A percentile compares a stretch with the other conserved stretches of the same genome.
These are phyloP conservation scores for Thinopyrum elongatum DNA, from an alignment of 176 grass and related monocot genomes.

Conservation along the genomic window DNA sequence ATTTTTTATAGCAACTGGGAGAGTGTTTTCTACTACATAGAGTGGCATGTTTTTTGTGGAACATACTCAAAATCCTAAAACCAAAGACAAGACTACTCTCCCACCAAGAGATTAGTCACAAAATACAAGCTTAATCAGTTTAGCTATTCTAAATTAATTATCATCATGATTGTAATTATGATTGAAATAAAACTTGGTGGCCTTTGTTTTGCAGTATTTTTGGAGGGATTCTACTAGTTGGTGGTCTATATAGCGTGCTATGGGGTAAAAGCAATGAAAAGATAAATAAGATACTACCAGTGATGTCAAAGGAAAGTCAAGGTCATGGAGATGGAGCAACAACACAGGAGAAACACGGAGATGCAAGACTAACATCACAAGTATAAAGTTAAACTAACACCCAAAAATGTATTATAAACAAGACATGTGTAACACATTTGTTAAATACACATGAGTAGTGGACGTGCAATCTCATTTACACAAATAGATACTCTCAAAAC, in stretches of 20 bases:
- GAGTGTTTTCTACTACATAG: no score
- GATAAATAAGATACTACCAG: neutral
- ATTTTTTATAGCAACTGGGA: neutral
- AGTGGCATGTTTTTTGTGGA: no score
- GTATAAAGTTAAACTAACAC: neutral
- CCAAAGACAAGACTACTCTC: neutral
- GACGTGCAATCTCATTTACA: no score
- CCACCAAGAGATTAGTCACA: neutral
- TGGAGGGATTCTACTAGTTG: neutral
- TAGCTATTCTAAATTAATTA: neutral
- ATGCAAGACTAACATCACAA: neutral
- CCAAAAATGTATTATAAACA: no score
- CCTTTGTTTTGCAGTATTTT: neutral
- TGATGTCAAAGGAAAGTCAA: neutral
- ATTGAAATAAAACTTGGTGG: neutral
- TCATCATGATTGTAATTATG: neutral
- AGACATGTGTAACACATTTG: no score
- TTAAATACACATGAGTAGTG: no score
- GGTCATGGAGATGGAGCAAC: neutral
- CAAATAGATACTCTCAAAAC: no score
- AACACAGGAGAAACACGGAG: neutral
- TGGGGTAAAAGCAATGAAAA: neutral
- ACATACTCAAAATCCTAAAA: neutral
- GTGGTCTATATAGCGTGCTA: neutral
- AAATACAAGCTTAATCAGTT: neutral